These are phyloP conservation scores for Rubia peregrina DNA, from an alignment of 305 asterid genomes.

Conservation along the genomic window DNA sequence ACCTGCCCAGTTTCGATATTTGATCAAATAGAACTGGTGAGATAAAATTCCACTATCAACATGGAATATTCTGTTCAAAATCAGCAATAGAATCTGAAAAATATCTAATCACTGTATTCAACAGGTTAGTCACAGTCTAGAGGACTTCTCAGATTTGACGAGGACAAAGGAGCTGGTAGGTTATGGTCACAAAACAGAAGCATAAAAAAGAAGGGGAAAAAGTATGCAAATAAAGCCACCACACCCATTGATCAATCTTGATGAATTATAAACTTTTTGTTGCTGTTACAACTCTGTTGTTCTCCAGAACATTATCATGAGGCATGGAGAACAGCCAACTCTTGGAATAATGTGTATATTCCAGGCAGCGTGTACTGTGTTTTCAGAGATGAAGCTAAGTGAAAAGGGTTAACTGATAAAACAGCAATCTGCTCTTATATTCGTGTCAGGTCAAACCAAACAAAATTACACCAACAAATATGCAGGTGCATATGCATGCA, in stretches of 20 bases:
- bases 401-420: background rate
- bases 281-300: background rate
- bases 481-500: background rate
- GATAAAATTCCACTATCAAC: background rate
- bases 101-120: too few species aligned
- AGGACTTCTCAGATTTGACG: slow-evolving; percentile 1
- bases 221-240: slow-evolving; percentile 16
- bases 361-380: background rate
- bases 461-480: background rate
- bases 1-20: background rate
- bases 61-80: background rate
- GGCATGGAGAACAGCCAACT: background rate
- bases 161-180: slow-evolving; percentile 12
- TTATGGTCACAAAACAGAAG: slow-evolving; percentile 18
- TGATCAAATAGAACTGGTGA: background rate
- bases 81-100: too few species aligned
- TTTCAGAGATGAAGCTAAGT: background rate
- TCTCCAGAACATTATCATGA: background rate
- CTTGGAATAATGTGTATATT: background rate
- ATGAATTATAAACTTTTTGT: background rate
- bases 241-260: slow-evolving; percentile 26
- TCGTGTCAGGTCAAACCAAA: background rate
- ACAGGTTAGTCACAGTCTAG: background rate
- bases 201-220: slow-evolving; percentile 2
- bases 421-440: background rate